Evolutionary conservation across 257 asterid genomes (phyloP).

Genomic region (Sherardia arvensis): DNA sequence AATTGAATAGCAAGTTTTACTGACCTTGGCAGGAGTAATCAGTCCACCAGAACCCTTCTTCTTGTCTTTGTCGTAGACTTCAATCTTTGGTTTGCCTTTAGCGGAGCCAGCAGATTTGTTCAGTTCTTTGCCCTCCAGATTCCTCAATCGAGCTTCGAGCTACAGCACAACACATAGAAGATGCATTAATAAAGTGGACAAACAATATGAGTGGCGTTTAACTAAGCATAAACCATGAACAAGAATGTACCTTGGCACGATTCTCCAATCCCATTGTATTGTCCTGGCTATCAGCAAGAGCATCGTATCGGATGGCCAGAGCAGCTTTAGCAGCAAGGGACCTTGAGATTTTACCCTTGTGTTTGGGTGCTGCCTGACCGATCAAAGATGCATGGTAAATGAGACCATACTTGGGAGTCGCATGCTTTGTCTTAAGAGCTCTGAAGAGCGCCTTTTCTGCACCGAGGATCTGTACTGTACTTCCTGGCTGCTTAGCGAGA

Average conservation of each 20-base stretch:
- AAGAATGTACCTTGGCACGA: constrained; percentile 45
- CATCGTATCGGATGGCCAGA: constrained; percentile 71
- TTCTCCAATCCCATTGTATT: constrained; percentile 79
- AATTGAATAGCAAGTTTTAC: not conserved
- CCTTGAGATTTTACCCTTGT: constrained; percentile 84
- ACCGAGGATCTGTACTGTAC: constrained; percentile 90
- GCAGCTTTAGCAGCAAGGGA: constrained; percentile 88
- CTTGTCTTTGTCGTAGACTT: constrained; percentile 69
- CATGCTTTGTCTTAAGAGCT: constrained; percentile 84
- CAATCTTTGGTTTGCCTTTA: constrained; percentile 81
- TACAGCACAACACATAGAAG: constrained; percentile 12
- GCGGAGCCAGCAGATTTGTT: constrained; percentile 67
- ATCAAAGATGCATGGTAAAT: constrained; percentile 88
- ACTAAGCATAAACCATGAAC: not conserved
- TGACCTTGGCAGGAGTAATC: constrained; percentile 67
- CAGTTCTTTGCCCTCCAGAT: constrained; percentile 62
- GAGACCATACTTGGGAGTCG: constrained; percentile 87
- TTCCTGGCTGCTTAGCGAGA: constrained; percentile 96
- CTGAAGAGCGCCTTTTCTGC: constrained; percentile 91
- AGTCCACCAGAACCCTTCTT: constrained; percentile 68
- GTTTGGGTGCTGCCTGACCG: constrained; percentile 92
- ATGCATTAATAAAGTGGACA: not conserved
- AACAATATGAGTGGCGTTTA: not conserved
- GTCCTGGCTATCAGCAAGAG: constrained; percentile 69
- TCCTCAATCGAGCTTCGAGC: constrained; percentile 77